phyloP scores from a whole-genome alignment of 805 yeast species.

The Lipomyces orientalis region DNA sequence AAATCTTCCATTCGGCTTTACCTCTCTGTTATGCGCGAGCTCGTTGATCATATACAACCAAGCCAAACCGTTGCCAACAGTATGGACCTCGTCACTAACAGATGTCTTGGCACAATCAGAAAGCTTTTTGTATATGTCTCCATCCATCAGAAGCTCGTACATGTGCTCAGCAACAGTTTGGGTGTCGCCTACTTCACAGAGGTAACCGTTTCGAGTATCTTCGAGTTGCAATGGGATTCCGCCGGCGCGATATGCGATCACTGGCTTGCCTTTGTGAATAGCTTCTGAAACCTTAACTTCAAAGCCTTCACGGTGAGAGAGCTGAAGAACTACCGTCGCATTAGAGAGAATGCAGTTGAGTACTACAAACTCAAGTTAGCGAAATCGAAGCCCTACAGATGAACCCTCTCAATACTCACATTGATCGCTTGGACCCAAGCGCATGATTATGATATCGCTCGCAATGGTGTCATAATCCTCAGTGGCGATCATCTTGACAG shows the following conservation, averaged over 20 bases:
- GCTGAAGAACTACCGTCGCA: slow-evolving; percentile 32
- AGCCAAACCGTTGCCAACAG: slow-evolving; percentile 33
- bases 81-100: slow-evolving; percentile 34
- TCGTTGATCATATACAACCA: slow-evolving; percentile 35
- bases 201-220: slow-evolving; percentile 25
- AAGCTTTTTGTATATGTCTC: slow-evolving; percentile 13
- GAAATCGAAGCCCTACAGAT: background rate
- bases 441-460: slow-evolving; percentile 31
- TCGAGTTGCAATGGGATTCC: slow-evolving; percentile 35
- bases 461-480: slow-evolving; percentile 27
- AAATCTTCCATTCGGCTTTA: slow-evolving; percentile 31
- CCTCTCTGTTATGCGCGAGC: slow-evolving; percentile 25
- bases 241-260: slow-evolving; percentile 33
- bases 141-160: slow-evolving; percentile 25
- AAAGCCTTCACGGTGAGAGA: slow-evolving; percentile 37
- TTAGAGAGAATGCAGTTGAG: slow-evolving; percentile 35
- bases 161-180: slow-evolving; percentile 25
- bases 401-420: slow-evolving; percentile 5
- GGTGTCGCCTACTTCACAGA: slow-evolving; percentile 33
- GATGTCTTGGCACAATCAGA: slow-evolving; percentile 20
- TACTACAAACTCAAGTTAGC: slow-evolving; percentile 15
- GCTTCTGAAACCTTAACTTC: slow-evolving; percentile 38
- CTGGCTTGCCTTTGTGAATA: slow-evolving; percentile 35
- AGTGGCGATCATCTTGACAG: slow-evolving; percentile 20
- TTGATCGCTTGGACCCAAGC: slow-evolving; percentile 37